Percentiles rank a stretch among this genome's conserved stretches.
Conservation (phyloP, 2,329 filamentous ascomycete genomes). For the Penicillium occitanis region DNA sequence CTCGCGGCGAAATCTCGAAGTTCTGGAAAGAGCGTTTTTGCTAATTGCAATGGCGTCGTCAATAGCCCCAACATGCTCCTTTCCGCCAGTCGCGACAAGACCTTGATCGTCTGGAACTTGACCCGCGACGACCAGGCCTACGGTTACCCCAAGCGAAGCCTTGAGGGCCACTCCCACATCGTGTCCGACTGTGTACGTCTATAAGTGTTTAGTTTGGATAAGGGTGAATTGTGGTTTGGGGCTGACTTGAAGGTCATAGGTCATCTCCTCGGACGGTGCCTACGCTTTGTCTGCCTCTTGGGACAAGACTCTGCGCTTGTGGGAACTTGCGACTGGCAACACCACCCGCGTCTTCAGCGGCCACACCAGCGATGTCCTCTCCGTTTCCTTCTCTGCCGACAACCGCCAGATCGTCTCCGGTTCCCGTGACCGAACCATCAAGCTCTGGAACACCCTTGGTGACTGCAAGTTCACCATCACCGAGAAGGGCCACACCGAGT, state of each 20-base stretch:
- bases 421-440: slow-evolving; percentile 97
- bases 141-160: slow-evolving; percentile 98
- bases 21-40: slow-evolving; percentile 26
- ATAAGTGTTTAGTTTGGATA: background rate
- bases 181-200: slow-evolving; percentile 92
- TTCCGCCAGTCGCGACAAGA: slow-evolving; percentile 96
- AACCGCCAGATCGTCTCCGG: slow-evolving; percentile 99
- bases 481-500: slow-evolving; percentile 99
- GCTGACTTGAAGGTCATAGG: slow-evolving; percentile 54
- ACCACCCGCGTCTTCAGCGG: slow-evolving; percentile 98
- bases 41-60: slow-evolving; percentile 37
- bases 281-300: slow-evolving; percentile 98
- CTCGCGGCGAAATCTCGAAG: slow-evolving; percentile 26
- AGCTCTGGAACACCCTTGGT: slow-evolving; percentile 99
- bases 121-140: slow-evolving; percentile 98
- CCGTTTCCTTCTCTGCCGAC: slow-evolving; percentile 99
- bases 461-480: slow-evolving; percentile 99
- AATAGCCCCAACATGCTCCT: slow-evolving; percentile 97
- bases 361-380: slow-evolving; percentile 99
- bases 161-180: slow-evolving; percentile 99
- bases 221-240: slow-evolving; percentile 16
- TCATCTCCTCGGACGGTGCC: slow-evolving; percentile 98
- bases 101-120: slow-evolving; percentile 99
- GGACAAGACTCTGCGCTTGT: slow-evolving; percentile 99
- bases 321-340: slow-evolving; percentile 95